phyloP scores from a whole-genome alignment of 257 asterid genomes.

The Haberlea rhodopensis region DNA sequence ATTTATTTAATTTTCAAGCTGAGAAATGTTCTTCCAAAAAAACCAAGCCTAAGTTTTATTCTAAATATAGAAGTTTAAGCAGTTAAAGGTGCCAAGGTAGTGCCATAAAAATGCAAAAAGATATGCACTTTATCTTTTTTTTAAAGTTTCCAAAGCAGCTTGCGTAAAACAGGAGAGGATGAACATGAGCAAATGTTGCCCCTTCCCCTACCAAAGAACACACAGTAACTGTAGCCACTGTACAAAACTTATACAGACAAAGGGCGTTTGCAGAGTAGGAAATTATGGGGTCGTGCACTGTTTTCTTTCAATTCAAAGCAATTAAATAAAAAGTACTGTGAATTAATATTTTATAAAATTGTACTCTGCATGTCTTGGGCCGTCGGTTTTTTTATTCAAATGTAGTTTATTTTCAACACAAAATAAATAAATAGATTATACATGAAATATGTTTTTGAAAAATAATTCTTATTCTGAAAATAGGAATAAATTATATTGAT shows the following conservation, averaged over 20 bases:
- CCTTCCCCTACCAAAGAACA: constrained; percentile 3
- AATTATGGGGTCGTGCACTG: constrained; percentile 16
- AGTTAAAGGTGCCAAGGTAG: too few relatives aligned
- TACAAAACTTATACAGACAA: constrained; percentile 14
- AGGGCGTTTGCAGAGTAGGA: constrained; percentile 9
- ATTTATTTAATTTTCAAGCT: too few relatives aligned
- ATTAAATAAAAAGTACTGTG: constrained; percentile 13
- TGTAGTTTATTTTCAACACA: too few relatives aligned
- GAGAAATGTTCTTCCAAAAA: too few relatives aligned
- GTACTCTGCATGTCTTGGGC: neutral
- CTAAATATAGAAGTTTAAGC: too few relatives aligned
- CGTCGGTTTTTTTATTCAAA: constrained; percentile 7
- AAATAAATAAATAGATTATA: too few relatives aligned
- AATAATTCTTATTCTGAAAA: too few relatives aligned
- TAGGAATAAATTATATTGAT: too few relatives aligned
- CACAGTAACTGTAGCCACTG: neutral
- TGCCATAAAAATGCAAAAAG: too few relatives aligned
- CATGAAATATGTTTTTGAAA: too few relatives aligned
- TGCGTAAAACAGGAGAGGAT: neutral
- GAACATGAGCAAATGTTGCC: neutral
- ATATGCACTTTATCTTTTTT: neutral
- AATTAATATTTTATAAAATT: neutral
- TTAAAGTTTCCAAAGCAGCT: neutral
- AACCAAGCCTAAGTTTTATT: too few relatives aligned
- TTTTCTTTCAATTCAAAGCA: constrained; percentile 13